Percentiles rank a stretch among this genome's conserved stretches.
Evolutionary conservation across 1,284 basidiomycete genomes (phyloP).

Genomic region (Apiotrichum gamsii): DNA sequence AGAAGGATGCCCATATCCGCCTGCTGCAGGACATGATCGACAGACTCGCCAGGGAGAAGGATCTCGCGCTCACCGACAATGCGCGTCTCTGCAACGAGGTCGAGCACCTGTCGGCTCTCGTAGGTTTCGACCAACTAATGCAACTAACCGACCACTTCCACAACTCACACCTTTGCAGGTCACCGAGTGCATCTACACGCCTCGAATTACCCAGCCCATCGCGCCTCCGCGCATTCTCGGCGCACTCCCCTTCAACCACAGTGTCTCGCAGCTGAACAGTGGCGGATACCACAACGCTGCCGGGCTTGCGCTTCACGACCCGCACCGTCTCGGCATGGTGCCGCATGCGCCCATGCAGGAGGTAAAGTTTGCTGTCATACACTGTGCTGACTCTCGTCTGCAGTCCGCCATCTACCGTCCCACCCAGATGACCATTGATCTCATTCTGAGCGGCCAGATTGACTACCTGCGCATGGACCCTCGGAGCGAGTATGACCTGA

Average conservation of each 20-base stretch:
- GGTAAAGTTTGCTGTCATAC: neutral
- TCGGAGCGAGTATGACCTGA: slow-evolving; percentile 17
- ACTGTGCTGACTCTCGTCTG: neutral
- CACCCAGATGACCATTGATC: slow-evolving; percentile 9
- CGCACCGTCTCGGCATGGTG: too few relatives aligned
- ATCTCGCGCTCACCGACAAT: slow-evolving; percentile 15
- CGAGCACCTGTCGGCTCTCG: slow-evolving; percentile 10
- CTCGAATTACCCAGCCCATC: too few relatives aligned
- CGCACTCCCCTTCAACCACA: neutral
- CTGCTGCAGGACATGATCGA: slow-evolving; percentile 17
- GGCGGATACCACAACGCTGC: too few relatives aligned
- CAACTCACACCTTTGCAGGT: too few relatives aligned
- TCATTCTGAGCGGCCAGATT: slow-evolving; percentile 18
- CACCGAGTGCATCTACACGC: too few relatives aligned
- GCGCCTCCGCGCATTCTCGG: too few relatives aligned
- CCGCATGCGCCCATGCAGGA: too few relatives aligned
- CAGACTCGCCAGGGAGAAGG: slow-evolving; percentile 29
- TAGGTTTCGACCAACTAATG: neutral
- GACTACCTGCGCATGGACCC: slow-evolving; percentile 16
- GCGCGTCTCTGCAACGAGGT: slow-evolving; percentile 10
- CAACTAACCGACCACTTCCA: slow-evolving; percentile 1
- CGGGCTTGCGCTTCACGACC: too few relatives aligned
- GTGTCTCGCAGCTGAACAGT: neutral
- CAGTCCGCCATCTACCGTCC: slow-evolving; percentile 7
- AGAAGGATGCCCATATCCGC: slow-evolving; percentile 17